Evolutionary conservation across 1,284 basidiomycete genomes (phyloP).

Genomic region (Microbotryum violaceum): DNA sequence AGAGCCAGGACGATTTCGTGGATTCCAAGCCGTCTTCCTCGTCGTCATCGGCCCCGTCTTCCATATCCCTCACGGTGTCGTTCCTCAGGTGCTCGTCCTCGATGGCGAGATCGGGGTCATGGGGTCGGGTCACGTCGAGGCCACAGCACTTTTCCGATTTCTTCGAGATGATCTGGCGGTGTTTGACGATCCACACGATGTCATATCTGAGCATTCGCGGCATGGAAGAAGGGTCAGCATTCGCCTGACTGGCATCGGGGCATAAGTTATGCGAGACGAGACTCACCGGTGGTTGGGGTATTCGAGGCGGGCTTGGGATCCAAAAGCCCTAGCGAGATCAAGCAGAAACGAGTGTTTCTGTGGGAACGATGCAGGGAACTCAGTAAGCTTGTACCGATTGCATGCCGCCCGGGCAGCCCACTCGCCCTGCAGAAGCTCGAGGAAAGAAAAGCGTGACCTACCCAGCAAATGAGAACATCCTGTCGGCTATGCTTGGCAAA

Average conservation of each 20-base stretch:
- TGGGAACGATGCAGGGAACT: slow-evolving; percentile 1
- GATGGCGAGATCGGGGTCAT: slow-evolving; percentile 23
- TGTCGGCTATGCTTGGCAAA: slow-evolving; percentile 28
- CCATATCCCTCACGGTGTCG: background rate
- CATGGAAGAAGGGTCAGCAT: background rate
- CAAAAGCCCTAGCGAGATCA: slow-evolving; percentile 35
- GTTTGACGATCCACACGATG: slow-evolving; percentile 32
- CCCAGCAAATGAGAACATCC: slow-evolving; percentile 37
- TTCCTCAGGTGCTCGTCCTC: background rate
- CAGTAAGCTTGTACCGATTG: background rate
- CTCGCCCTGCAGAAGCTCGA: background rate
- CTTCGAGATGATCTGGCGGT: slow-evolving; percentile 28
- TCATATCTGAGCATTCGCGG: slow-evolving; percentile 19
- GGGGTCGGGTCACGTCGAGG: slow-evolving; percentile 14
- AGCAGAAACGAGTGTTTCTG: slow-evolving; percentile 33
- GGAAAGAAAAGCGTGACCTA: slow-evolving; percentile 6
- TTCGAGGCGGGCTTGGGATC: slow-evolving; percentile 18
- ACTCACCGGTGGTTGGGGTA: slow-evolving; percentile 34
- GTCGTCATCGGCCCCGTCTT: background rate
- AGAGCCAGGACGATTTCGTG: background rate
- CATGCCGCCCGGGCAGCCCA: background rate
- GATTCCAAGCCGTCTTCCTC: background rate
- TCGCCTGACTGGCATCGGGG: background rate
- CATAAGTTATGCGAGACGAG: background rate
- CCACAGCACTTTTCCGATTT: slow-evolving; percentile 33